These are phyloP conservation scores for Leptographium wingfieldii DNA, from an alignment of 2,329 filamentous ascomycete genomes.

Conservation along the genomic window DNA sequence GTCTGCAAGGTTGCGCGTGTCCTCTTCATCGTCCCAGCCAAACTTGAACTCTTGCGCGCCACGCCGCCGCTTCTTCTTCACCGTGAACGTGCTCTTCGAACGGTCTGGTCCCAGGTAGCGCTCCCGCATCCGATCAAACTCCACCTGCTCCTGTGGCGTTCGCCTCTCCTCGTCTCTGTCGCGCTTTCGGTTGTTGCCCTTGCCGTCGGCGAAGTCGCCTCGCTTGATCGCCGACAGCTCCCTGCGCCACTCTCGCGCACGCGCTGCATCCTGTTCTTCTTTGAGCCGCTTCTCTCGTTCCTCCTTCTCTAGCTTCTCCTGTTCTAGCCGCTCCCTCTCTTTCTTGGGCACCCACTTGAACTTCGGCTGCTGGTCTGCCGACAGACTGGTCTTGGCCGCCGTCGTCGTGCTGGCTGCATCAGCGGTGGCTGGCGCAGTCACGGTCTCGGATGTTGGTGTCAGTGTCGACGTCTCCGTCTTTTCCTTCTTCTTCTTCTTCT, in stretches of 20 bases:
- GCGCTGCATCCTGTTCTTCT: constrained; percentile 11
- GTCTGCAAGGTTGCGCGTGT: constrained; percentile 48
- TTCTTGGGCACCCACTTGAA: constrained; percentile 62
- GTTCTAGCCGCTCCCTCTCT: constrained; percentile 65
- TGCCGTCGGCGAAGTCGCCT: constrained; percentile 11
- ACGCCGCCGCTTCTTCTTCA: constrained; percentile 87
- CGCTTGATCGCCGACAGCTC: constrained; percentile 11
- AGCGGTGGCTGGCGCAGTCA: neutral
- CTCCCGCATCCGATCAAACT: constrained; percentile 61
- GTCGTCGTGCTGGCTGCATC: neutral
- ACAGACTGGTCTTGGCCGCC: neutral
- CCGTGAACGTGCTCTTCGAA: constrained; percentile 74
- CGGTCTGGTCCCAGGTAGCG: constrained; percentile 87
- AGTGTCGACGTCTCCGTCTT: neutral
- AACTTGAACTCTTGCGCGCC: constrained; percentile 98
- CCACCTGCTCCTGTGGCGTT: constrained; percentile 44
- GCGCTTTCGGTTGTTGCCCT: constrained; percentile 10
- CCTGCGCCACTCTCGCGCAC: constrained; percentile 15
- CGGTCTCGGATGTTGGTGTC: neutral
- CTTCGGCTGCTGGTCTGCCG: neutral
- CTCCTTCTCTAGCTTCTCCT: constrained; percentile 59
- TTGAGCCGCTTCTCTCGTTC: constrained; percentile 19
- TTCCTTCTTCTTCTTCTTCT: neutral
- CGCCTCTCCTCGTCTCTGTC: constrained; percentile 17
- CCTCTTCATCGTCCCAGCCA: constrained; percentile 91